Evolutionary conservation across 164 flowering plant species (phyloP).

Genomic region (Magnolia sinica): DNA sequence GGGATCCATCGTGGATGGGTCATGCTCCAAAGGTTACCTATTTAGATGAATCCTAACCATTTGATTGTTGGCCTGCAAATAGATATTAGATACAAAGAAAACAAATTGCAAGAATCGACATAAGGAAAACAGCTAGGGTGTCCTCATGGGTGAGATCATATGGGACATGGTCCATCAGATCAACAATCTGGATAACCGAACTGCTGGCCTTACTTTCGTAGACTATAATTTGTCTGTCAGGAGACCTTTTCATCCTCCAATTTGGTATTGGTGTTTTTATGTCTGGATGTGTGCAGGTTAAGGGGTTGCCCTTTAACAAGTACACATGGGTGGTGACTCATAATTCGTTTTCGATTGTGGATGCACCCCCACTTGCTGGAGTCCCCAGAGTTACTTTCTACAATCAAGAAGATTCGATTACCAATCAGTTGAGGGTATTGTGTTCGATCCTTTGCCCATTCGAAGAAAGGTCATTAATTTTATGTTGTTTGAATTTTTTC

Average conservation of each 20-base stretch:
- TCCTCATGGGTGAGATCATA: too few relatives aligned
- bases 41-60: neutral
- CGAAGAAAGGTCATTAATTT: neutral
- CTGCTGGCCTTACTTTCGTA: neutral
- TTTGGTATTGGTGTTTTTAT: neutral
- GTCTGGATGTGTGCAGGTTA: conserved; percentile 36
- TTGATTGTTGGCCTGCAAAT: neutral
- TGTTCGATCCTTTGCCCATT: neutral
- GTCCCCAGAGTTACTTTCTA: conserved; percentile 77
- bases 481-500: neutral
- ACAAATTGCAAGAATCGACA: neutral
- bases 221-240: neutral
- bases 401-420: conserved; percentile 91
- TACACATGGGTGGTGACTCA: conserved; percentile 94
- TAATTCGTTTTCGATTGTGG: conserved; percentile 80
- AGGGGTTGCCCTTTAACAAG: conserved; percentile 90
- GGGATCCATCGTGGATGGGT: neutral
- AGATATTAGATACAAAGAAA: neutral
- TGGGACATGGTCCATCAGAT: neutral
- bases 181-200: neutral
- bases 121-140: too few relatives aligned
- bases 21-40: neutral
- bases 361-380: conserved; percentile 67
- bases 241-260: neutral
- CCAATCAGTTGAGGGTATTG: conserved; percentile 74